Base-by-base conservation (phyloP, 2,329 filamentous ascomycete species). In the Penicillium psychrosexuale region DNA sequence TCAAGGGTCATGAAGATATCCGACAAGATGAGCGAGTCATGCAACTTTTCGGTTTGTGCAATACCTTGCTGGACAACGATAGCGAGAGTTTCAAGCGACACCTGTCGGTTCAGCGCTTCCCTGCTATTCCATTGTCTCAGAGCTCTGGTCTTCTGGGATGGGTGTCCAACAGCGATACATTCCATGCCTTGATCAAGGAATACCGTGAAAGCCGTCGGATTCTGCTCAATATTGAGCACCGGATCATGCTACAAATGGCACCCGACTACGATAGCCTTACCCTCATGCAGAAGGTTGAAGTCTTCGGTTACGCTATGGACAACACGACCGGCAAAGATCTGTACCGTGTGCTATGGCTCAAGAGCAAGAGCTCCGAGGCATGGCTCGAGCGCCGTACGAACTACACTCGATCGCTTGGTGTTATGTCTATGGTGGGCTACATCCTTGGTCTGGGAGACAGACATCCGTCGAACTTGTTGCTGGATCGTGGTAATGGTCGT, bases 401-500 rank as follows among this genome's bases (percentile, higher is more conserved):
- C 71, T 99, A 99, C 77, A 99, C 94, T 17, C 88, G 94, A 55
- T 97, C 93, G 1, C 81, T 99, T 2, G 94, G 91, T 65, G 94
- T 99, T 67, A 99, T 99, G 94, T 97, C 91, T n/a, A 99, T 99
- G 91, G 94, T 97, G n/a, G 94, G 94, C 60, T 99, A 99, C 74
- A 97, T 99, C 61, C 85, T 99, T 22, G 95, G 94, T 57, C 81
- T 99, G 13, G 94, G 94, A 51, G 94, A 99, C 77, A 87, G 95
- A 45, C 94, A 99, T 76, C 95, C 95, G 36, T 97, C 91, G 57
- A 99, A 99, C 73, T 78, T 99, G 68, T 95, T 99, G 88, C 87
- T 99, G 38, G 94, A 99, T 73, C 88, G 91, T 37, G 86, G 95
- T 58, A 97, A 93, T 1, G 94, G 94, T 70, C 96, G 96, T 78